Percentiles rank a stretch among this genome's conserved stretches.
Evolutionary conservation across 108 stramenopile species (phyloP).

Genomic region (Stephanodiscus minutulus): DNA sequence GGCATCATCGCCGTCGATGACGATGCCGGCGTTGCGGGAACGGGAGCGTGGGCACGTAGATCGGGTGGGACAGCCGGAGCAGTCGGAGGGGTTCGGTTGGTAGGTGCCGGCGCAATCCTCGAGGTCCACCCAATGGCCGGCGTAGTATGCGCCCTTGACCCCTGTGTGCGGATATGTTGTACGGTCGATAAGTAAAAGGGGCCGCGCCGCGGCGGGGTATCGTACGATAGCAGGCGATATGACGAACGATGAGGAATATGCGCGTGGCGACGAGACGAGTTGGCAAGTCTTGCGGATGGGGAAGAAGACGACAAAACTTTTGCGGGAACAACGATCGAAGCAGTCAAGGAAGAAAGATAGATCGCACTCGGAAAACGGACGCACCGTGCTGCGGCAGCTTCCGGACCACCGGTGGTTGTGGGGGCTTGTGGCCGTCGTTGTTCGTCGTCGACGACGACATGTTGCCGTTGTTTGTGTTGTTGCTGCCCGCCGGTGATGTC

Average conservation of each 20-base stretch:
- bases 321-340: no score
- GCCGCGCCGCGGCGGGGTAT: no score
- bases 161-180: constrained; percentile 37
- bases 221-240: no score
- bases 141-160: constrained; percentile 76
- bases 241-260: not conserved
- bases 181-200: no score
- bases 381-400: constrained; percentile 12
- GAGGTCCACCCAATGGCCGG: constrained; percentile 73
- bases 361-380: not conserved
- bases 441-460: no score
- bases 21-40: constrained; percentile 46
- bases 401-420: not conserved
- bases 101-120: constrained; percentile 70
- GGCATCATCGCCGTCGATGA: constrained; percentile 11
- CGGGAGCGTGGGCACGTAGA: constrained; percentile 58
- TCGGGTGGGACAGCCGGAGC: constrained; percentile 40
- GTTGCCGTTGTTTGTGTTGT: not conserved
- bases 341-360: no score
- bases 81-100: constrained; percentile 42
- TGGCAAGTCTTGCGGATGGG: not conserved
- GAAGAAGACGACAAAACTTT: no score
- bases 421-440: constrained; percentile 1
- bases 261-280: no score
- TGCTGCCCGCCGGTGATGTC: no score